Percentiles rank a stretch among this genome's conserved stretches.
These are phyloP conservation scores for Apophysomyces ossiformis DNA, from an alignment of 371 early-diverging fungal species.

Conservation along the genomic window DNA sequence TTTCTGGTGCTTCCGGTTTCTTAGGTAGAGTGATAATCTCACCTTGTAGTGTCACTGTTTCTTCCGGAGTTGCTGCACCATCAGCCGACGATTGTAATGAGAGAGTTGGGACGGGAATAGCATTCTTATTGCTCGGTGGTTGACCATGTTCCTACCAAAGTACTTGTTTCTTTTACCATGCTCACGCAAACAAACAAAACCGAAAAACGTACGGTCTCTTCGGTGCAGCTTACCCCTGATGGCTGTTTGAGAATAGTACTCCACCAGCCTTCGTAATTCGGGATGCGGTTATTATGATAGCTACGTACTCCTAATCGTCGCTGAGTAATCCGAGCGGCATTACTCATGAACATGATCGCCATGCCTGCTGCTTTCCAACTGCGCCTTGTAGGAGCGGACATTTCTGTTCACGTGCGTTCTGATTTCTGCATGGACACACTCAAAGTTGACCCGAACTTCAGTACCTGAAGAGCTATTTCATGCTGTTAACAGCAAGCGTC, in stretches of 20 bases:
- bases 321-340: neutral
- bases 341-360: neutral
- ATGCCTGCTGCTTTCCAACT: too few relatives aligned
- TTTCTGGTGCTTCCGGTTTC: slow-evolving; percentile 41
- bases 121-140: slow-evolving; percentile 3
- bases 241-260: slow-evolving; percentile 30
- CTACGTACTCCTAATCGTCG: neutral
- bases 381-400: too few relatives aligned
- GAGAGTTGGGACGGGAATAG: slow-evolving; percentile 11
- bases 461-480: too few relatives aligned
- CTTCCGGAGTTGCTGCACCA: neutral
- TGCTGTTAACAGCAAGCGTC: too few relatives aligned
- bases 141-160: slow-evolving; percentile 10
- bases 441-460: too few relatives aligned
- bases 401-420: too few relatives aligned
- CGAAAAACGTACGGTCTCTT: neutral
- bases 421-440: too few relatives aligned
- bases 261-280: slow-evolving; percentile 47
- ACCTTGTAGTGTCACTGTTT: slow-evolving; percentile 32
- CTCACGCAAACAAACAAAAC: neutral
- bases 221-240: slow-evolving; percentile 12
- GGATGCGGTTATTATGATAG: slow-evolving; percentile 8
- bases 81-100: neutral
- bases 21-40: slow-evolving; percentile 29
- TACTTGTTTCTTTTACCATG: neutral